Base-by-base conservation (phyloP, 1,139 yeast genomes). In the Pichia norvegensis region DNA sequence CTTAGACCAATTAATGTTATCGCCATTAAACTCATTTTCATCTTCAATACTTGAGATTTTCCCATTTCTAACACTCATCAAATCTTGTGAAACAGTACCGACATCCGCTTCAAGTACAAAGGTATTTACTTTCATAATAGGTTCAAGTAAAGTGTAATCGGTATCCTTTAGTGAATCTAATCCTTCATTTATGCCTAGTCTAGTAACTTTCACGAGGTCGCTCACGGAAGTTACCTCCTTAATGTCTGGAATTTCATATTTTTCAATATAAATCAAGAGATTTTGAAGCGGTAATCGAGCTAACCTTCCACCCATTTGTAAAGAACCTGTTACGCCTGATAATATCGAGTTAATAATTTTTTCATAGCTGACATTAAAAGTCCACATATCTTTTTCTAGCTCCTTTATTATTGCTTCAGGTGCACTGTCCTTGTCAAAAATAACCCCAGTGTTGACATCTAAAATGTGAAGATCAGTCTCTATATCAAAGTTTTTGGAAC, bases 1-100 rank as follows among this genome's bases (percentile, higher is more conserved):
- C 29, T 67, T 65, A 13, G 79, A 70, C 80, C 78, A 65, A 46
- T 65, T 56, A 25, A 62, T 57, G 27, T 64, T 48, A n/a, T 23
- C 37, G 2, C 19, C 38, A 20, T 16, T 17, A 6, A 36, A 20
- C 9, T 46, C 47, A 23, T 23, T 33, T 23, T 52, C 51, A 48
- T 81, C 87, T 44, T 79, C 85, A 40, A 83, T 79, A 5, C 80
- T 69, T 9, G 68, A 55, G 41, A 92, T 85, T 1, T 69, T 70
- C 1, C 95, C 97, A 43, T 82, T 80, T 41, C 88, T 68, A 2
- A 72, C 82, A 56, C 78, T 83, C 51, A 76, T 81, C 61, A 73
- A 70, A 66, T 92, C 98, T 56, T 87, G 95, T 33, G 86, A 77
- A 0, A 92, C 95, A 39, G 73, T 74, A 19, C 98, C 98, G 55